A percentile compares a stretch with the other conserved stretches of the same genome.
Evolutionary conservation across 768 basidiomycete genomes (phyloP).

Genomic region (Porpolomopsis calyptriformis): DNA sequence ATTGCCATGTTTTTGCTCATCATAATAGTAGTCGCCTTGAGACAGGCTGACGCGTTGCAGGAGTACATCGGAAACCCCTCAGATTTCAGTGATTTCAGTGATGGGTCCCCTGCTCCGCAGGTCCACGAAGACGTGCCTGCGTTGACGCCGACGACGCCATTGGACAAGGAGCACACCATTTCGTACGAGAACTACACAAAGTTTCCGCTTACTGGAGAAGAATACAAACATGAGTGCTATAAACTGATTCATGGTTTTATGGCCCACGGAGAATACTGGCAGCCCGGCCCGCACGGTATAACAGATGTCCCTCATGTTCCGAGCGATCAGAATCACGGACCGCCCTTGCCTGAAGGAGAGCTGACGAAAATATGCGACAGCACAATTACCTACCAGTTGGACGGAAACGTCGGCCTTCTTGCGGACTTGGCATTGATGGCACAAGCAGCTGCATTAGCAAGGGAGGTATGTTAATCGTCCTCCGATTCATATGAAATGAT

Average conservation of each 20-base stretch:
- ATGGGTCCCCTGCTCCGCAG: neutral
- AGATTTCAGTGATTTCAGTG: constrained; percentile 7
- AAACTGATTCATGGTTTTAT: constrained; percentile 38
- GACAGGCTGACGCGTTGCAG: constrained; percentile 36
- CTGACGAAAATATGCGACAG: constrained; percentile 35
- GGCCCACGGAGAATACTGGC: constrained; percentile 46
- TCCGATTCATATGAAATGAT: neutral
- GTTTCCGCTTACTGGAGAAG: constrained; percentile 45
- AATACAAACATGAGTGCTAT: constrained; percentile 50
- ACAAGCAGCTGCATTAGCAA: constrained; percentile 54
- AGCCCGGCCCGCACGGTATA: constrained; percentile 19
- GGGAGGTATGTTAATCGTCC: constrained; percentile 36
- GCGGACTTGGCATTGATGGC: constrained; percentile 59
- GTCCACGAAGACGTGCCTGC: constrained; percentile 6
- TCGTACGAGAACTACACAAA: constrained; percentile 48
- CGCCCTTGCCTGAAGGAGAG: constrained; percentile 14
- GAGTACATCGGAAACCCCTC: constrained; percentile 33
- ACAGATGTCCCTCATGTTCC: constrained; percentile 28
- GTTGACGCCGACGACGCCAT: constrained; percentile 8
- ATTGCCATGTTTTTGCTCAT: constrained; percentile 37
- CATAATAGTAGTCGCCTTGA: constrained; percentile 39
- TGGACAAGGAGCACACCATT: constrained; percentile 22
- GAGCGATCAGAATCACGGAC: constrained; percentile 14
- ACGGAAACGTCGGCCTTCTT: constrained; percentile 53
- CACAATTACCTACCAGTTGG: constrained; percentile 63